These are phyloP conservation scores for Irpex sp. DNA, from an alignment of 1,284 basidiomycete genomes.

Conservation along the genomic window DNA sequence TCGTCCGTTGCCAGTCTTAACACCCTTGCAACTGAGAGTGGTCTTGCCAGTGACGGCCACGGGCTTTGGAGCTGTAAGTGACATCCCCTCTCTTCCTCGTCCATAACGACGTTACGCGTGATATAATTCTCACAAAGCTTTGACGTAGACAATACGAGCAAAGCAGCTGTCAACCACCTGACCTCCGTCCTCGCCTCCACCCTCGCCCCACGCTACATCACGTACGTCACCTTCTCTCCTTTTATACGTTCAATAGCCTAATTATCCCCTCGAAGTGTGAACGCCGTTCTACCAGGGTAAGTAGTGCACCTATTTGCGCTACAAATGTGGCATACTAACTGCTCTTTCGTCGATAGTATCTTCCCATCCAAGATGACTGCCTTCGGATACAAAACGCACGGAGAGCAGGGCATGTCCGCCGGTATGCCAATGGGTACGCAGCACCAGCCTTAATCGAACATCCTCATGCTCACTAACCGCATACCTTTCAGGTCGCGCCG, in stretches of 20 bases:
- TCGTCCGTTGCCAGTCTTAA: slow-evolving; percentile 70
- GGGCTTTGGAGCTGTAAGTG: slow-evolving; percentile 82
- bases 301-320: background rate
- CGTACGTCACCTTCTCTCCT: slow-evolving; percentile 39
- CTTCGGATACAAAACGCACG: slow-evolving; percentile 60
- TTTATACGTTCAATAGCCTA: slow-evolving; percentile 2
- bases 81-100: background rate
- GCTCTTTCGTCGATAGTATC: slow-evolving; percentile 38
- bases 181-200: slow-evolving; percentile 73
- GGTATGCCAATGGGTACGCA: slow-evolving; percentile 60
- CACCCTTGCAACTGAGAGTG: slow-evolving; percentile 45
- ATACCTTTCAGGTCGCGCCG: slow-evolving; percentile 52
- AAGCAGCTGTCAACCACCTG: slow-evolving; percentile 82
- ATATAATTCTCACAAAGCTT: too few species aligned
- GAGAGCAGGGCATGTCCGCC: slow-evolving; percentile 48
- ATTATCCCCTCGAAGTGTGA: slow-evolving; percentile 50
- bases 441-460: background rate
- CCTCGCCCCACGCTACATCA: slow-evolving; percentile 58
- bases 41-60: slow-evolving; percentile 50
- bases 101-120: too few species aligned
- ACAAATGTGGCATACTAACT: background rate
- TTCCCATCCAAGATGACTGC: slow-evolving; percentile 90
- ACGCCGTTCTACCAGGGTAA: slow-evolving; percentile 79
- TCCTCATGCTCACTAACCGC: background rate
- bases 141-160: slow-evolving; percentile 67